Percentiles rank a stretch among this genome's conserved stretches.
phyloP scores from a whole-genome alignment of 345 rosid species.

The Eucalyptus brandiana region DNA sequence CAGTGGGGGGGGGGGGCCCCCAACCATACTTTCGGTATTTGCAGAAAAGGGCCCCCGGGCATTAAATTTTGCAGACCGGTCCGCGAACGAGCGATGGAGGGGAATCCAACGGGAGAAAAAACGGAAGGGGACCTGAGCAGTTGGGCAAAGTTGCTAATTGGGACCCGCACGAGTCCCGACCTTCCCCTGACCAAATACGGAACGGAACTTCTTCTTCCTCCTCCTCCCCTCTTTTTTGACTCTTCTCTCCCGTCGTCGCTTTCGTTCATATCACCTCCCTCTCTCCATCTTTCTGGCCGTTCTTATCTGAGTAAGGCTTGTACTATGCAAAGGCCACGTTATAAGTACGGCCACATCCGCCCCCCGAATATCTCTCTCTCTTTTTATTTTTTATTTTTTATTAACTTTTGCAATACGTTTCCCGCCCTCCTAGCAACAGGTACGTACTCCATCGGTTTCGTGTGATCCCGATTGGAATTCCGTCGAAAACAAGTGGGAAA shows the following conservation, averaged over 20 bases:
- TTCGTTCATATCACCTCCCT: neutral
- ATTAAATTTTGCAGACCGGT: neutral
- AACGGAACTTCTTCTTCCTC: neutral
- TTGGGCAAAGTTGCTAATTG: neutral
- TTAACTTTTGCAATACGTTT: neutral
- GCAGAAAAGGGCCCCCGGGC: neutral
- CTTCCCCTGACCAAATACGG: neutral
- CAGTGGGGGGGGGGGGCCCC: fast-evolving
- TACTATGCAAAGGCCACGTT: conserved; percentile 1
- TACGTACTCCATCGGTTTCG: neutral
- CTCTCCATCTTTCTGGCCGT: neutral
- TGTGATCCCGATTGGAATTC: neutral
- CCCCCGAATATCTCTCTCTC: neutral
- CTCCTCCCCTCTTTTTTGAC: neutral
- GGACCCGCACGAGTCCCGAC: neutral
- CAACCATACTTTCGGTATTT: neutral
- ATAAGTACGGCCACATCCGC: conserved; percentile 17
- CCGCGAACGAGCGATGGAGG: neutral
- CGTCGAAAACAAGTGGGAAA: neutral
- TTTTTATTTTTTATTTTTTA: no score
- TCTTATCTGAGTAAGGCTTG: conserved; percentile 26
- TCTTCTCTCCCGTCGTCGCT: neutral
- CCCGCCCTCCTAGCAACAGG: no score
- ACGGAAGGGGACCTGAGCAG: neutral
- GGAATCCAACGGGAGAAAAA: neutral